These are phyloP conservation scores for Pecoramyces ruminantium DNA, from an alignment of 192 early-diverging fungal genomes.

Conservation along the genomic window DNA sequence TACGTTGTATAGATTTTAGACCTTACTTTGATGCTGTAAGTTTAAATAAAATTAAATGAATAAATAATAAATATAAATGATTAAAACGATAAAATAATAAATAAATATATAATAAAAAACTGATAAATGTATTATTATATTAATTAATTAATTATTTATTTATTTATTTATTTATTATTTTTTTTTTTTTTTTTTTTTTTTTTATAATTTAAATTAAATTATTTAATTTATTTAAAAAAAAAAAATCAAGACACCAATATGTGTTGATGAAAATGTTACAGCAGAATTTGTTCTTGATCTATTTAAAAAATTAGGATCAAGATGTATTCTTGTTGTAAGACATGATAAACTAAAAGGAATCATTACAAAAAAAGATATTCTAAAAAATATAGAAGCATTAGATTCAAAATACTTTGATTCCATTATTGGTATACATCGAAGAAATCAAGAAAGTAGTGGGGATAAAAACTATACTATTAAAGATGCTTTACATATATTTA, in stretches of 20 bases:
- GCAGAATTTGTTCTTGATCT: slow-evolving; percentile 62
- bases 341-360: not conserved
- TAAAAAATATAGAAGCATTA: not conserved
- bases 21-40: not conserved
- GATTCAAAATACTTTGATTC: not conserved
- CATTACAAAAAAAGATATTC: not conserved
- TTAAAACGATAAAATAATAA: too few relatives aligned
- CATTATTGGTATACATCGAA: not conserved
- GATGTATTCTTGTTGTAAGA: not conserved
- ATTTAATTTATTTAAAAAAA: too few relatives aligned
- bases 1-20: not conserved
- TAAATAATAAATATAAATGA: not conserved
- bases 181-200: not conserved
- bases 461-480: not conserved
- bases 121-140: too few relatives aligned
- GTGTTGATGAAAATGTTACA: slow-evolving; percentile 46
- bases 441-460: not conserved
- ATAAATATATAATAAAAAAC: too few relatives aligned
- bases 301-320: slow-evolving; percentile 57
- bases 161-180: too few relatives aligned
- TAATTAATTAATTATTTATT: too few relatives aligned
- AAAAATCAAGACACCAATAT: slow-evolving; percentile 34
- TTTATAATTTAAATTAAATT: not conserved
- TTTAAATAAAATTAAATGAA: too few relatives aligned
- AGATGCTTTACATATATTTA: not conserved